A percentile compares a stretch with the other conserved stretches of the same genome.
Evolutionary conservation across 495 filamentous ascomycete genomes (phyloP).

Genomic region (Schizothecium vesticola): DNA sequence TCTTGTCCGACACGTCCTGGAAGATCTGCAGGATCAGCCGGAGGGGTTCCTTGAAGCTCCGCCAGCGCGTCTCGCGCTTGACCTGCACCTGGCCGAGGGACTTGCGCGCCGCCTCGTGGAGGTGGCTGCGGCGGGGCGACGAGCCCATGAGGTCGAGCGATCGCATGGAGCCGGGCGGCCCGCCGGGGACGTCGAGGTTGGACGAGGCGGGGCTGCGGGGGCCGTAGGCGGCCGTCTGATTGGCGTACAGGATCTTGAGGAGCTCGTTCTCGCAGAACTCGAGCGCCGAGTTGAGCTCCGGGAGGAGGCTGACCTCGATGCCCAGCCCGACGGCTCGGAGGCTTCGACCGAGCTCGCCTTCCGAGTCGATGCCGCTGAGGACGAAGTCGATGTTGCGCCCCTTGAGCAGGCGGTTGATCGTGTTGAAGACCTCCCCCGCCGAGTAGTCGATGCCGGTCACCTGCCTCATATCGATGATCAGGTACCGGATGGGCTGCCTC

Average conservation of each 20-base stretch:
- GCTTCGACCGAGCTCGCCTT: conserved; percentile 67
- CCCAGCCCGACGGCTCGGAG: conserved; percentile 77
- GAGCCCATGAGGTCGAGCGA: conserved; percentile 50
- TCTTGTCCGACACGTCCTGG: conserved; percentile 71
- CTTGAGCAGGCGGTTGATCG: conserved; percentile 76
- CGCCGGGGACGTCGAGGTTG: conserved; percentile 51
- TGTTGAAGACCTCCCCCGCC: conserved; percentile 87
- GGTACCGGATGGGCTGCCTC: conserved; percentile 71
- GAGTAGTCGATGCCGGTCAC: conserved; percentile 95
- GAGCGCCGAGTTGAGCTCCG: conserved; percentile 84
- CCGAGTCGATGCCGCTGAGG: conserved; percentile 70
- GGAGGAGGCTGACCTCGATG: conserved; percentile 68
- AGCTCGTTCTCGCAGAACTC: conserved; percentile 96
- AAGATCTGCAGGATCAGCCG: conserved; percentile 91
- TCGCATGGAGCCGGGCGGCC: conserved; percentile 2
- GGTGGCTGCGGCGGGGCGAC: conserved; percentile 72
- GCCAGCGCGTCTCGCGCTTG: conserved; percentile 56
- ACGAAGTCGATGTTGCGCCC: conserved; percentile 69
- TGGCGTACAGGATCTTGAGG: conserved; percentile 73
- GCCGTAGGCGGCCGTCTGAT: conserved; percentile 38
- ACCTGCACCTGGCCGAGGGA: conserved; percentile 57
- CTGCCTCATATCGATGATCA: conserved; percentile 83
- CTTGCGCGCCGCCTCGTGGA: conserved; percentile 70
- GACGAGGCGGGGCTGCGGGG: conserved; percentile 29
- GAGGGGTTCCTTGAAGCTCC: conserved; percentile 79